Conservation (phyloP, 1,284 basidiomycete species). For the Cryptococcus maquisensis region DNA sequence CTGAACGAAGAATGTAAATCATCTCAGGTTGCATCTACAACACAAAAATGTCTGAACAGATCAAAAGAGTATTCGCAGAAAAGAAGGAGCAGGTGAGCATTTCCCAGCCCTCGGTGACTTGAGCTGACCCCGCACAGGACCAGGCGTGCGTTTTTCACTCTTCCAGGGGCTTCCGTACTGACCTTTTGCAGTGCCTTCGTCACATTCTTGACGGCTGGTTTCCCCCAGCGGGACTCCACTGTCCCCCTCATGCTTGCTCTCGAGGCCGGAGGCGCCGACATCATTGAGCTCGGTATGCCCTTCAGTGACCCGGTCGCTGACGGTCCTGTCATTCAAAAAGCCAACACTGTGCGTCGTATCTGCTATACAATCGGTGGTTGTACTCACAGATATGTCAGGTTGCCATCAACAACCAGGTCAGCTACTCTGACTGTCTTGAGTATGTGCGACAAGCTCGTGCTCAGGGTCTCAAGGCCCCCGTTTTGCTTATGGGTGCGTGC, state of each 20-base stretch:
- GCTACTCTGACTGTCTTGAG: slow-evolving; percentile 69
- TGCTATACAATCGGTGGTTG: not conserved
- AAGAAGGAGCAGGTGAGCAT: slow-evolving; percentile 64
- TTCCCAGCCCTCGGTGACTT: not conserved
- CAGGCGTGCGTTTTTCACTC: slow-evolving; percentile 13
- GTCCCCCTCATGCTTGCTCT: slow-evolving; percentile 85
- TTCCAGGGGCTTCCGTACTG: not conserved
- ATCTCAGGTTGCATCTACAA: not conserved
- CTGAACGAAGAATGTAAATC: too few species aligned
- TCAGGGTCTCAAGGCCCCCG: slow-evolving; percentile 76
- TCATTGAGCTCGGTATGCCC: slow-evolving; percentile 93
- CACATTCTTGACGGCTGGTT: slow-evolving; percentile 89
- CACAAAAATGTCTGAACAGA: slow-evolving; percentile 61
- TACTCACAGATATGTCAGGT: slow-evolving; percentile 53
- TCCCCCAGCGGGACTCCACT: slow-evolving; percentile 71
- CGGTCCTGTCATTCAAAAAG: slow-evolving; percentile 83
- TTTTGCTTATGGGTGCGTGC: slow-evolving; percentile 83
- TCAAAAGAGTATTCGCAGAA: slow-evolving; percentile 67
- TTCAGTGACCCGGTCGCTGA: slow-evolving; percentile 97
- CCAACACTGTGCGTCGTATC: slow-evolving; percentile 71
- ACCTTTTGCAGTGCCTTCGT: slow-evolving; percentile 62
- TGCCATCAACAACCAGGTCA: slow-evolving; percentile 72
- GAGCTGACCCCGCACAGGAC: slow-evolving; percentile 3
- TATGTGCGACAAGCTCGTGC: slow-evolving; percentile 73
- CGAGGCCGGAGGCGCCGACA: slow-evolving; percentile 86